phyloP scores from a whole-genome alignment of 2,329 filamentous ascomycete species.

The Aspergillus texensis region DNA sequence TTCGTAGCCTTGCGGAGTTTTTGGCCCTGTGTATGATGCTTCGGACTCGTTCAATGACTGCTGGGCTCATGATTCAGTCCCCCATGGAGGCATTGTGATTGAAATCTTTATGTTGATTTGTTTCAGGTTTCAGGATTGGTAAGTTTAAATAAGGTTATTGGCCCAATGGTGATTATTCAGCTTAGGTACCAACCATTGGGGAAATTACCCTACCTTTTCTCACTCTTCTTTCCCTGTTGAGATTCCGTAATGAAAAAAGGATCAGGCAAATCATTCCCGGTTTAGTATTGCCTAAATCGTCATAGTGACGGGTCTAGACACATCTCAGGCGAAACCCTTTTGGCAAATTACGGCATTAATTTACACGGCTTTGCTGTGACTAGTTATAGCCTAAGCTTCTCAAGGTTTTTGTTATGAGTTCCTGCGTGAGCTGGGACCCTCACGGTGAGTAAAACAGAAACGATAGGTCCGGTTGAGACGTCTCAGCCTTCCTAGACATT shows the following conservation, averaged over 20 bases:
- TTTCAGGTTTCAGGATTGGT: neutral
- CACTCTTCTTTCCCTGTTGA: too few relatives aligned
- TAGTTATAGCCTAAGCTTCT: neutral
- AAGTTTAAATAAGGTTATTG: neutral
- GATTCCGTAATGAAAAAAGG: too few relatives aligned
- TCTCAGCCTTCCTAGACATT: too few relatives aligned
- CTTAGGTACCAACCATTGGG: neutral
- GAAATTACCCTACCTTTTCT: too few relatives aligned
- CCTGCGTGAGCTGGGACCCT: neutral
- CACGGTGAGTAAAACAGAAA: too few relatives aligned
- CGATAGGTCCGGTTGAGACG: too few relatives aligned
- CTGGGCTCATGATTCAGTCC: constrained; percentile 8
- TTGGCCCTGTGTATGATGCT: constrained; percentile 3
- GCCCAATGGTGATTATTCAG: constrained; percentile 7
- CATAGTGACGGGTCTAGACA: too few relatives aligned
- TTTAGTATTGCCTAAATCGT: too few relatives aligned
- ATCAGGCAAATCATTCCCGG: too few relatives aligned
- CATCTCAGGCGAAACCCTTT: too few relatives aligned
- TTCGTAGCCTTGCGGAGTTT: neutral
- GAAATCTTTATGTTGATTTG: neutral
- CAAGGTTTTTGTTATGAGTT: neutral
- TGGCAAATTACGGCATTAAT: too few relatives aligned
- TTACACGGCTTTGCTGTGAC: too few relatives aligned
- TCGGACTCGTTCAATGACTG: constrained; percentile 5
- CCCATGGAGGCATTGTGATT: neutral